Conservation (phyloP, 2,329 filamentous ascomycete species). For the Hypoxylon sp. region DNA sequence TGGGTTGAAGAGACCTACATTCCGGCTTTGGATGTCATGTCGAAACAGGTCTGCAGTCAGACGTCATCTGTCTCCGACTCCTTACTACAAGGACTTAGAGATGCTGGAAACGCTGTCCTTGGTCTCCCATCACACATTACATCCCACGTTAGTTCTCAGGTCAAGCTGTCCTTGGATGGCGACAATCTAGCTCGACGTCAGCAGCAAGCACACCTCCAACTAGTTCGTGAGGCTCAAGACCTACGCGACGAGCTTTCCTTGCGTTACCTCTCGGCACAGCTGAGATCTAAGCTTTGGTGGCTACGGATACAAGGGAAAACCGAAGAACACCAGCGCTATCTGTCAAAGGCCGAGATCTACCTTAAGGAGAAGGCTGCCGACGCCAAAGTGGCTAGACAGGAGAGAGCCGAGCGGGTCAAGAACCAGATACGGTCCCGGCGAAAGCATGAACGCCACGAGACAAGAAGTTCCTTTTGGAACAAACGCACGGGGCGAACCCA, state of each 20-base stretch:
- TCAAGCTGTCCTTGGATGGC: constrained; percentile 46
- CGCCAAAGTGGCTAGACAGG: constrained; percentile 51
- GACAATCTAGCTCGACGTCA: constrained; percentile 46
- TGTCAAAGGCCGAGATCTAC: constrained; percentile 61
- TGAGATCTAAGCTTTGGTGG: constrained; percentile 70
- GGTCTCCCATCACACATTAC: constrained; percentile 40
- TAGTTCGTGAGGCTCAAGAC: constrained; percentile 54
- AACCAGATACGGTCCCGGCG: constrained; percentile 49
- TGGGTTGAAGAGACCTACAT: constrained; percentile 54
- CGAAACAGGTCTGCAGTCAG: constrained; percentile 52
- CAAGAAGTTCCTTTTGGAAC: constrained; percentile 48
- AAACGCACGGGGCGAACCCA: constrained; percentile 39
- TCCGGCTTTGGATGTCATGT: constrained; percentile 50
- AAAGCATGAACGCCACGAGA: constrained; percentile 46
- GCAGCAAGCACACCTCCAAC: constrained; percentile 52
- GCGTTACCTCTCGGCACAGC: constrained; percentile 65
- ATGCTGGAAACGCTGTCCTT: constrained; percentile 46
- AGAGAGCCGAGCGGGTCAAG: constrained; percentile 49
- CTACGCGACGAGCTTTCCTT: constrained; percentile 59
- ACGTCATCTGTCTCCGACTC: constrained; percentile 51
- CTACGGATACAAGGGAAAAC: constrained; percentile 65
- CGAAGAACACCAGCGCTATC: constrained; percentile 62
- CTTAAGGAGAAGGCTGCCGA: constrained; percentile 55
- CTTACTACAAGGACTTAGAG: constrained; percentile 48
- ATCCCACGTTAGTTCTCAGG: constrained; percentile 44